Conservation (phyloP, 2,329 filamentous ascomycete species). For the Paraconiothyrium sp. region DNA sequence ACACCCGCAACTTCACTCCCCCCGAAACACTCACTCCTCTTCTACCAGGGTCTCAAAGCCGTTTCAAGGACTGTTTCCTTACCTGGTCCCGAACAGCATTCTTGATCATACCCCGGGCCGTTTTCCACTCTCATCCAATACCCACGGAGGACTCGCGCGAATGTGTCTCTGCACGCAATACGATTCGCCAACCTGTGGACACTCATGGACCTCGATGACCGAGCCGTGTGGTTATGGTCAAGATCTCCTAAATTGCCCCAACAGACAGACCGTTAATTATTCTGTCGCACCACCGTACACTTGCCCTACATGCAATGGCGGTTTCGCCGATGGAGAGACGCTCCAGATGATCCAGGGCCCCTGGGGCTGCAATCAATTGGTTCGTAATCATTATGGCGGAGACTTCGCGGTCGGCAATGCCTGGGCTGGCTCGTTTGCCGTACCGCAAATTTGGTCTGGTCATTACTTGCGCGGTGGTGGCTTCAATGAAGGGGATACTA, state of each 20-base stretch:
- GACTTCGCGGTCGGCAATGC: constrained; percentile 32
- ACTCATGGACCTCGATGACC: constrained; percentile 60
- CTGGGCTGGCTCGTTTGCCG: constrained; percentile 35
- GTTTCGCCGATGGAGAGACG: constrained; percentile 39
- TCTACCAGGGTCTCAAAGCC: not conserved
- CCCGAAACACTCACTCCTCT: not conserved
- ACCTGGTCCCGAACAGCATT: not conserved
- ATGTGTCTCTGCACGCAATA: constrained; percentile 61
- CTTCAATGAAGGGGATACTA: constrained; percentile 8
- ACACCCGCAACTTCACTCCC: not conserved
- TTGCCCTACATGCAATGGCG: constrained; percentile 42
- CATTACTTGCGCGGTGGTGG: constrained; percentile 19
- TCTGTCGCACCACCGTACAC: constrained; percentile 37
- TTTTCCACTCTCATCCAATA: not conserved
- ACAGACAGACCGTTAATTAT: constrained; percentile 44
- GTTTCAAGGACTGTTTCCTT: not conserved
- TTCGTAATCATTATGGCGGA: constrained; percentile 41
- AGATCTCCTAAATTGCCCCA: constrained; percentile 54
- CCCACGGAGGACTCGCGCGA: not conserved
- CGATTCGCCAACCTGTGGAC: constrained; percentile 57
- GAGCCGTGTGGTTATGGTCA: constrained; percentile 53
- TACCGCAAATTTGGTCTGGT: constrained; percentile 24
- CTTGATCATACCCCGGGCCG: not conserved
- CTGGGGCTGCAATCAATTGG: constrained; percentile 44
- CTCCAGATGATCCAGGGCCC: constrained; percentile 44